These are phyloP conservation scores for Claviceps sp. DNA, from an alignment of 2,329 filamentous ascomycete species.

Conservation along the genomic window DNA sequence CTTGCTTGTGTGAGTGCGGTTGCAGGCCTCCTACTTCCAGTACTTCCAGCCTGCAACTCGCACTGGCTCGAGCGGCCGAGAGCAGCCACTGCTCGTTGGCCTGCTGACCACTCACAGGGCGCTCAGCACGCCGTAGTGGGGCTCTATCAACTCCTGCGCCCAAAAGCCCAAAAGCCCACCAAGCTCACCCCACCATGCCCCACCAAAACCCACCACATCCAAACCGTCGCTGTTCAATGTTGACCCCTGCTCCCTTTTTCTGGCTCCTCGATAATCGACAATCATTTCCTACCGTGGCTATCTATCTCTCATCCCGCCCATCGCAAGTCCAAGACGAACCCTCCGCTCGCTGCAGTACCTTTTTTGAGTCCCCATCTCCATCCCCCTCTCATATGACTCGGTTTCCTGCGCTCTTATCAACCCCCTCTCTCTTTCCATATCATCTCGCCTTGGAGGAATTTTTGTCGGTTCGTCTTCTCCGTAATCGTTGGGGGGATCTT, in stretches of 20 bases:
- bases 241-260: neutral
- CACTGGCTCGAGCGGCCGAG: neutral
- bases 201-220: neutral
- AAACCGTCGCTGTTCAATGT: neutral
- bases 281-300: slow-evolving; percentile 1
- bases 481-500: neutral
- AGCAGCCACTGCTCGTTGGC: neutral
- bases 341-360: neutral
- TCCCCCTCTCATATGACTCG: neutral
- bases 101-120: neutral
- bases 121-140: neutral
- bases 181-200: neutral
- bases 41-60: neutral
- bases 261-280: neutral
- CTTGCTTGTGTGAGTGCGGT: too few species aligned
- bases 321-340: slow-evolving; percentile 2
- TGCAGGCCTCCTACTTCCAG: too few species aligned
- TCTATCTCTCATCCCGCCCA: neutral
- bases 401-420: neutral
- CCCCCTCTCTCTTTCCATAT: neutral
- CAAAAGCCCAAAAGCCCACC: neutral
- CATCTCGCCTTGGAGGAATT: neutral
- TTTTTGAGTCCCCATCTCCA: neutral
- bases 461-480: neutral
- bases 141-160: neutral